Percentiles rank a stretch among this genome's conserved stretches.
Conservation (phyloP, 2,329 filamentous ascomycete species). For the Fusarium xylarioides region DNA sequence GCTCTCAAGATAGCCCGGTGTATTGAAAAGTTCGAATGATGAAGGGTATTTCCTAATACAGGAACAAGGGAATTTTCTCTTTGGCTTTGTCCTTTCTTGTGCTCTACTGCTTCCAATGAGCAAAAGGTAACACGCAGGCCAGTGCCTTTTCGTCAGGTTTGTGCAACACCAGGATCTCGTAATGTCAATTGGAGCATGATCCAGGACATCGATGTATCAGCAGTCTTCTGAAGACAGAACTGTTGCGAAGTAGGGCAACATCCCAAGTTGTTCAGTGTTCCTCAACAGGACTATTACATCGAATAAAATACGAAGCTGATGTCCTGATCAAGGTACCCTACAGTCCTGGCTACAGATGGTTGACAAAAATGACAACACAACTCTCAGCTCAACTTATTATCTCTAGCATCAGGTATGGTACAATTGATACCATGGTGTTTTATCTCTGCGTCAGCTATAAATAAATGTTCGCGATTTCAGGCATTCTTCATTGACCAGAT, state of each 20-base stretch:
- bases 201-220: neutral
- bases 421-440: neutral
- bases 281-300: neutral
- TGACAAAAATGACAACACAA: neutral
- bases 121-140: too few species aligned
- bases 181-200: neutral
- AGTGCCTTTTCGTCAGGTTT: fast-evolving
- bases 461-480: neutral
- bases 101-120: too few species aligned
- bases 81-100: too few species aligned
- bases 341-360: too few species aligned
- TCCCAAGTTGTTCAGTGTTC: too few species aligned
- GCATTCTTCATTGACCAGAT: too few species aligned
- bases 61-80: fast-evolving
- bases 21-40: fast-evolving
- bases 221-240: neutral
- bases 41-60: fast-evolving
- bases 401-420: too few species aligned
- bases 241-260: neutral
- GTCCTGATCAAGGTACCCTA: neutral
- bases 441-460: neutral
- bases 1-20: fast-evolving
- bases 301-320: fast-evolving
- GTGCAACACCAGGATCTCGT: neutral
- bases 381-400: too few species aligned